Percentiles rank a stretch among this genome's conserved stretches.
Evolutionary conservation across 306 rosid species (phyloP).

Genomic region (Inga laurina): DNA sequence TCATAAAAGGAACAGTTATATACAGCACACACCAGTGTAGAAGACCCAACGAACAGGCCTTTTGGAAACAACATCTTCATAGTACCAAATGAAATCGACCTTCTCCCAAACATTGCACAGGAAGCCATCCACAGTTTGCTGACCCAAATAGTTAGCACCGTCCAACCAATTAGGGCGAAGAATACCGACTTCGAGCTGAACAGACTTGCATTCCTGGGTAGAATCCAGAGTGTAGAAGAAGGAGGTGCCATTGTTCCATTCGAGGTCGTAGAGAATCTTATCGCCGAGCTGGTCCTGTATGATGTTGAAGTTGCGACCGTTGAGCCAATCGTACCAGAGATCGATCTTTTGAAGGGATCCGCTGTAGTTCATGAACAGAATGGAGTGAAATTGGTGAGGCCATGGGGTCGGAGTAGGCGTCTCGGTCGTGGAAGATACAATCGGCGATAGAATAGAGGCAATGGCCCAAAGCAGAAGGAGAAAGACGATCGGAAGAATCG

Average conservation of each 20-base stretch:
- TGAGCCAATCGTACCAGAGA: constrained; percentile 81
- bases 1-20: not conserved
- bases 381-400: constrained; percentile 60
- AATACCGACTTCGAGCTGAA: constrained; percentile 56
- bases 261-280: constrained; percentile 50
- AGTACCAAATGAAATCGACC: constrained; percentile 58
- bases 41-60: constrained; percentile 62
- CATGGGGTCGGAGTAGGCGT: constrained; percentile 43
- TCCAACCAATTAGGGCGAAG: constrained; percentile 71
- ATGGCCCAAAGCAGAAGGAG: not conserved
- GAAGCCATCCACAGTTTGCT: constrained; percentile 51
- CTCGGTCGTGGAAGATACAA: not conserved
- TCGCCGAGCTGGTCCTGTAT: constrained; percentile 59
- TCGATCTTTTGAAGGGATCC: constrained; percentile 50
- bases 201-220: constrained; percentile 31
- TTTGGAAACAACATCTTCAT: constrained; percentile 58
- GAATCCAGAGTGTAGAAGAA: constrained; percentile 52
- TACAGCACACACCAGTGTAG: constrained; percentile 42
- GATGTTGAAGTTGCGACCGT: constrained; percentile 72
- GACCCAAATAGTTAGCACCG: constrained; percentile 64
- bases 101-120: constrained; percentile 71
- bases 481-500: not conserved
- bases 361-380: constrained; percentile 45
- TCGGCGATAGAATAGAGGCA: not conserved
- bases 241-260: constrained; percentile 73